Base-by-base conservation (phyloP, 129 eudicot genomes). In the Flaveria bidentis region DNA sequence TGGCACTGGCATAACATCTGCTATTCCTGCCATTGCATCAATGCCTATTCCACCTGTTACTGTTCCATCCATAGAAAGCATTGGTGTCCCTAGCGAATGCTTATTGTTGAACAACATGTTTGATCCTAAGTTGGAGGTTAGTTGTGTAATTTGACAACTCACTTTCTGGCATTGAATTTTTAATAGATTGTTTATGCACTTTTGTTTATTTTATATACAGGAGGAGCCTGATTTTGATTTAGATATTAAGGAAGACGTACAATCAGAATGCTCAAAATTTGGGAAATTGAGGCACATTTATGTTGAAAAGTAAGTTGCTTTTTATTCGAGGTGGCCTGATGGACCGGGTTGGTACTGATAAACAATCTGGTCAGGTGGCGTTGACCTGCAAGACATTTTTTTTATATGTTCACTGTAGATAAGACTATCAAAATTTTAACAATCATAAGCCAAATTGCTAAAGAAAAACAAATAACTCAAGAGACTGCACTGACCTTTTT, bases 51-150 rank as follows among this genome's bases (percentile, higher is more conserved):
- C 93, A 26, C 66, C 82, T 67, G 67, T 82, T 63, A 66, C 82
- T 39, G 82, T 74, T 74, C 96, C 96, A 25, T 74, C 90, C 33
- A 50, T 84, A 36, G 92, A 91, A 81, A 77, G 82, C 15, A 26
- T 92, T 70, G 97, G 96, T 66, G 83, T 79, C 63, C 92, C 96
- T 20, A 89, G 89, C 78, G 97, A 92, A 78, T 92, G 96, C 76
- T 73, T 92, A 9, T 71, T 92, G 84, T 52, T 92, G 87, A 92
- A 87, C 80, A 92, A 92, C 85, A 92, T 92, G 97, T 92, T 92
- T 82, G 97, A 92, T 89, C 96, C 88, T 11, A 83, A 68, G 16
- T 39, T 84, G 72, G 96, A 92, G 96, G 97, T 92, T 44, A 36
- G 86, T 57, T 2, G 8, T 18, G 44, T 47, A 77, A 44, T 78